phyloP scores from a whole-genome alignment of 805 yeast genomes.

The Kodamaea hsintzibuensis region DNA sequence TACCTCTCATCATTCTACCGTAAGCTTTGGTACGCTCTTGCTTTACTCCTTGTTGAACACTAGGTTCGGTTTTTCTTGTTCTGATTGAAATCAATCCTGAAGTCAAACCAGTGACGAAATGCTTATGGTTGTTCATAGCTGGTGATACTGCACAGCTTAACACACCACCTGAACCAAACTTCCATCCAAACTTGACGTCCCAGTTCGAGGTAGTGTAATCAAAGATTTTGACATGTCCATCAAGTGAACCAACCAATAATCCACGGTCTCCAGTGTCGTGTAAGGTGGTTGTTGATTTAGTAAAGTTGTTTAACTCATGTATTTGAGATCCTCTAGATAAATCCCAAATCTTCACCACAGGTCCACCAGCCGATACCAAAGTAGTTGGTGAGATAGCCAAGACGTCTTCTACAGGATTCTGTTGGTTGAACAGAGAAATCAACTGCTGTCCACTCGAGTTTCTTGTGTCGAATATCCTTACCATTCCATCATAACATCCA shows the following conservation, averaged over 20 bases:
- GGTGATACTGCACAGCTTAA: constrained; percentile 90
- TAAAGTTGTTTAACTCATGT: constrained; percentile 79
- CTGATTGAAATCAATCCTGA: constrained; percentile 87
- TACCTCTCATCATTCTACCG: constrained; percentile 84
- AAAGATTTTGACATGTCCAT: constrained; percentile 95
- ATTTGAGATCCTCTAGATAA: constrained; percentile 72
- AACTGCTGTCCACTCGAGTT: constrained; percentile 41
- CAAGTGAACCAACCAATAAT: constrained; percentile 90
- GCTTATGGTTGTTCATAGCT: constrained; percentile 58
- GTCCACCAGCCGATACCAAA: constrained; percentile 77
- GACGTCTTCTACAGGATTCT: constrained; percentile 82
- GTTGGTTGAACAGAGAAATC: constrained; percentile 65
- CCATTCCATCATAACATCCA: constrained; percentile 90
- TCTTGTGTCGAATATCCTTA: constrained; percentile 84
- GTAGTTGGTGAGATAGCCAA: constrained; percentile 75
- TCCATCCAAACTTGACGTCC: constrained; percentile 96
- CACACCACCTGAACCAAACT: constrained; percentile 86
- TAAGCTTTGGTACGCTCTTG: constrained; percentile 59
- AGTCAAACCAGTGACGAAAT: constrained; percentile 85
- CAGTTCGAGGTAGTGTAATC: constrained; percentile 71
- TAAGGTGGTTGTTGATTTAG: constrained; percentile 88
- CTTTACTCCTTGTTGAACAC: constrained; percentile 51
- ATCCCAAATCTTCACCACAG: constrained; percentile 89
- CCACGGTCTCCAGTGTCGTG: constrained; percentile 73
- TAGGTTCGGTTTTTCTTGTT: constrained; percentile 74